These are phyloP conservation scores for Boletus mariae DNA, from an alignment of 1,284 basidiomycete species.

Conservation along the genomic window DNA sequence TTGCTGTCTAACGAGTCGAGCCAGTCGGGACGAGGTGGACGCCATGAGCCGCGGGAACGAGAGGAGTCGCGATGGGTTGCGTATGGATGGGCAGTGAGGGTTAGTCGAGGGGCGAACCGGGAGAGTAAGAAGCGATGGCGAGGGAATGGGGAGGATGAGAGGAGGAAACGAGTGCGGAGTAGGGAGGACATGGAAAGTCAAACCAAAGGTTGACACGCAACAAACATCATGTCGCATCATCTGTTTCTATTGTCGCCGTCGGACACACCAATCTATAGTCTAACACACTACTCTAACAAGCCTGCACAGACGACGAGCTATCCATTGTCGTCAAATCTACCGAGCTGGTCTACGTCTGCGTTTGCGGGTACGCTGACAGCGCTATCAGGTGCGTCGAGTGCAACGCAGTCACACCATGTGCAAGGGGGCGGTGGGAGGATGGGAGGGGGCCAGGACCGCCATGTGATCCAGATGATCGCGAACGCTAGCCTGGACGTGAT, in stretches of 20 bases:
- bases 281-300: conserved; percentile 76
- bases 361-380: conserved; percentile 85
- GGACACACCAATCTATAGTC: conserved; percentile 76
- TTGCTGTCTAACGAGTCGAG: conserved; percentile 38
- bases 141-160: not conserved
- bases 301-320: conserved; percentile 56
- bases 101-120: conserved; percentile 6
- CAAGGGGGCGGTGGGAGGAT: conserved; percentile 61
- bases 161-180: conserved; percentile 5
- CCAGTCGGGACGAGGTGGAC: conserved; percentile 31
- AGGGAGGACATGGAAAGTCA: conserved; percentile 3
- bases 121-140: conserved; percentile 7
- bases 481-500: conserved; percentile 88
- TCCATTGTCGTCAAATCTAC: conserved; percentile 73
- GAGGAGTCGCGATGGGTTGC: conserved; percentile 26
- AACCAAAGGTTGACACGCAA: conserved; percentile 4
- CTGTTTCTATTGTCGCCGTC: conserved; percentile 78
- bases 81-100: conserved; percentile 8
- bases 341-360: conserved; percentile 81
- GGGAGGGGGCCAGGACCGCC: conserved; percentile 75
- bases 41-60: conserved; percentile 20
- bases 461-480: conserved; percentile 96
- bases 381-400: conserved; percentile 74
- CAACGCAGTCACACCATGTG: conserved; percentile 56
- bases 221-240: conserved; percentile 69